phyloP scores from a whole-genome alignment of 2,329 filamentous ascomycete species.

The Aspergillus aculeatus region DNA sequence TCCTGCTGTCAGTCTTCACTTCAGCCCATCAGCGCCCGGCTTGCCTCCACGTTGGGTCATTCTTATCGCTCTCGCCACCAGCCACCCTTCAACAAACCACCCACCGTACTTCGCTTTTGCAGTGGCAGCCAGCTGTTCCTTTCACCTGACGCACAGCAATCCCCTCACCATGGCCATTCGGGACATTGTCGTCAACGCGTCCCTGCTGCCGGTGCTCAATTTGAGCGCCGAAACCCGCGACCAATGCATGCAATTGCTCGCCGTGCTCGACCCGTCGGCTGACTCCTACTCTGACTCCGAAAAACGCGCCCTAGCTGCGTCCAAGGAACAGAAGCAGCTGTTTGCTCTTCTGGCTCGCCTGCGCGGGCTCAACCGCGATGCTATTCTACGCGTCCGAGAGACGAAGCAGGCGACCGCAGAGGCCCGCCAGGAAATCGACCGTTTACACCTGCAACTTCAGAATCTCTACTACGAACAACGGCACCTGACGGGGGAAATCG shows the following conservation, averaged over 20 bases:
- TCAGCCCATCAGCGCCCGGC: slow-evolving; percentile 17
- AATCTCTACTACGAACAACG: slow-evolving; percentile 96
- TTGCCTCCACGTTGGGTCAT: slow-evolving; percentile 14
- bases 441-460: slow-evolving; percentile 85
- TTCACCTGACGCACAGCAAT: slow-evolving; percentile 10
- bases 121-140: slow-evolving; percentile 13
- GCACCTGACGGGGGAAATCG: slow-evolving; percentile 85
- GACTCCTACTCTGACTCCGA: slow-evolving; percentile 44
- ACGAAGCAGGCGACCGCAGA: slow-evolving; percentile 86
- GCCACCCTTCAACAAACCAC: slow-evolving; percentile 7
- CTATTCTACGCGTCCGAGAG: slow-evolving; percentile 75
- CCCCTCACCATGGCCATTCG: slow-evolving; percentile 51
- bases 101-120: slow-evolving; percentile 14
- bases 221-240: slow-evolving; percentile 71
- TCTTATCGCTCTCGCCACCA: slow-evolving; percentile 10
- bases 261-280: slow-evolving; percentile 56
- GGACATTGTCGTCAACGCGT: slow-evolving; percentile 62
- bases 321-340: slow-evolving; percentile 76
- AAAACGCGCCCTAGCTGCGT: slow-evolving; percentile 58
- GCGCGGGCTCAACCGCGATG: slow-evolving; percentile 77
- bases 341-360: slow-evolving; percentile 76
- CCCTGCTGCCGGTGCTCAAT: slow-evolving; percentile 66
- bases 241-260: slow-evolving; percentile 62
- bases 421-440: slow-evolving; percentile 85
- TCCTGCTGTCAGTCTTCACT: not conserved